Conservation (phyloP, 2,329 filamentous ascomycete species). For the Sporothrix inflata region DNA sequence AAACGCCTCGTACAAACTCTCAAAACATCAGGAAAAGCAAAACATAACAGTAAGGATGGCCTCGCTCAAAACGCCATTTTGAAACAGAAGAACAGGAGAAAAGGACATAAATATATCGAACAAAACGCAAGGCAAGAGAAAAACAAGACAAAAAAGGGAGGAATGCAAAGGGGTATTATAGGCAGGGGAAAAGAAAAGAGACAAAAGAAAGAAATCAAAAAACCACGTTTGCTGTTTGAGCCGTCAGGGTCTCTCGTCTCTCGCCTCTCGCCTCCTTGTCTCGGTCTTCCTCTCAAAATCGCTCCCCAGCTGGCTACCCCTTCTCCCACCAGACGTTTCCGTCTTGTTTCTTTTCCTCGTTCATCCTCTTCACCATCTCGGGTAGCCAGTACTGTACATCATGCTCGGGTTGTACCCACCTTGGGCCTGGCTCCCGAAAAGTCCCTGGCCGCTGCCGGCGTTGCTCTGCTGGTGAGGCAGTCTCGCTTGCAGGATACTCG, state of each 20-base stretch:
- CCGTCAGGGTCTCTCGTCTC: slow-evolving; percentile 25
- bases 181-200: slow-evolving; percentile 11
- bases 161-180: slow-evolving; percentile 20
- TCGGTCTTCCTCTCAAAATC: slow-evolving; percentile 23
- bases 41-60: neutral
- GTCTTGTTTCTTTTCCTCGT: neutral
- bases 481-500: slow-evolving; percentile 98
- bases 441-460: slow-evolving; percentile 82
- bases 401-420: slow-evolving; percentile 91
- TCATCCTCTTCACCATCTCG: slow-evolving; percentile 62
- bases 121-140: neutral
- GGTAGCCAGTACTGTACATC: slow-evolving; percentile 77
- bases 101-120: neutral
- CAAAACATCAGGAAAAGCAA: neutral
- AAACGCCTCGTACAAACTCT: slow-evolving; percentile 26
- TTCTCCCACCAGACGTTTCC: neutral
- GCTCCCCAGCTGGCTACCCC: slow-evolving; percentile 11
- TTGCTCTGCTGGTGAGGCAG: slow-evolving; percentile 84
- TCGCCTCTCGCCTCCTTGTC: slow-evolving; percentile 22
- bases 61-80: slow-evolving; percentile 25
- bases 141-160: neutral
- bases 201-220: slow-evolving; percentile 25
- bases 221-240: slow-evolving; percentile 27
- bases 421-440: slow-evolving; percentile 87
- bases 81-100: neutral